Base-by-base conservation (phyloP, 495 filamentous ascomycete genomes). In the Talaromyces trachyspermus region DNA sequence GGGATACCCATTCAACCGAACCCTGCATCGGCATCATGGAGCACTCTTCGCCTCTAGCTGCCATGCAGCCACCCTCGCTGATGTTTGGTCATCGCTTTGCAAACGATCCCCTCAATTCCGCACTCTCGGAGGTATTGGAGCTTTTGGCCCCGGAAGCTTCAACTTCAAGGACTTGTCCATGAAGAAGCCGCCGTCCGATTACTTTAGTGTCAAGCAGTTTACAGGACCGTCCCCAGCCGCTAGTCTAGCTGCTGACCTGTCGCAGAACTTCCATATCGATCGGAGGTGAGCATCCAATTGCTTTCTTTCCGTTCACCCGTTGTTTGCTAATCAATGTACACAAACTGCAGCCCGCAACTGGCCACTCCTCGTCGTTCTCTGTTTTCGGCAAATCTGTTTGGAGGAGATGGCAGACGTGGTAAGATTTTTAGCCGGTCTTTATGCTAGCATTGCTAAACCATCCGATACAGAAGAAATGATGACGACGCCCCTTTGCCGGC, bases 221-320 rank as follows among this genome's bases (percentile, higher is more conserved):
- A 80, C 81, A 43, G 88, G 88, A 20, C 95, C 92, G 6, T 98
- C 92, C 30, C 92, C 92, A 7, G 86, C 88, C 24, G 80, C 88
- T 2, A 92, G 86, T 57, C 68, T 98, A 51, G 91, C 89, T 17
- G 89, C 89, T 36, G 92, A 97, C 64, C 75, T 96, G 54, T 95
- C 89, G 36, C 89, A 95, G 62, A 98, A 96, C 71, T 95, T 97
- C 57, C 89, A 89, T 54, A 83, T 95, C 57, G 89, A 95, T 60
- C 83, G 83, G 53, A 94, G 88, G 90, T 95, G 14, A 46, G 44
- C 29, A 1, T 8, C 14, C 10, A 26, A 30, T 12, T 2, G 15
- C 7, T 24, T 12, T 8, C n/a, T 35, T 20, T 24, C 2, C 15
- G 10, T 22, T 7, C 3, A 25, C 15, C 14, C 5, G 41, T 35